Evolutionary conservation across 2,329 filamentous ascomycete species (phyloP), one percentile per base, ranked within the genome.

Genomic region (Claviceps paspali): DNA sequence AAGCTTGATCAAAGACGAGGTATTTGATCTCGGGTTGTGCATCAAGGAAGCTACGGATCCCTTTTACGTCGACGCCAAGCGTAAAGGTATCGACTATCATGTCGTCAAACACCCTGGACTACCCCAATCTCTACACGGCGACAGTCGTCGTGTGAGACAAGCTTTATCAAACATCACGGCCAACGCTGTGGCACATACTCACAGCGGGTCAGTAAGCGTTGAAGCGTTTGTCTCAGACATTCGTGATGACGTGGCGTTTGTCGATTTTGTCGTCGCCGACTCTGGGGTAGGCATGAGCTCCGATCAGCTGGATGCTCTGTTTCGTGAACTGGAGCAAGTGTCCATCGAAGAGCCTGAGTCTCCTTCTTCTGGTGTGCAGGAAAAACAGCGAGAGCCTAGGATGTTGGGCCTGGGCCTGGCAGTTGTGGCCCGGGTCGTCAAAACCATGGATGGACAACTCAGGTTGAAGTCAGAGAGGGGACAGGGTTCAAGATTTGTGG

Each of bases 381-480:
- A 54, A 3, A 50, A 55, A 36, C 39, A 53, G 11, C 43, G 42
- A 29, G 46, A 61, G 15, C 43, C 53, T 14, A 57, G 61, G 34
- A 76, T 76, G 0, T 58, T 93, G 1, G 87, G 87, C 0, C 68
- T 94, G 8, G 87, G 86, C 0, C 66, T 94, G n/a, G 86, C 86
- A 0, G 68, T 92, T 10, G 86, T 93, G n/a, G 82, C 83, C 12
- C 74, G 86, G 27, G 83, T 85, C 26, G 68, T 94, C 23, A 73
- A 78, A n/a, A 93, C 86, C 50, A 91, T 93, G 82, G 79, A 88
- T 41, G 87, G 86, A 0, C 86, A 93, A 49, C 57, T 94, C 22
- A 75, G 84, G 2, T 61, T 94, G 1, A 88, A 86, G 49, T 93
- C 85, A 0, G 83, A 91, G 49, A 71, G 81, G 51, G 81, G 81